A percentile compares a stretch with the other conserved stretches of the same genome.
Conservation (phyloP, 257 asterid species). For the Parsonsia alboflavescens region DNA sequence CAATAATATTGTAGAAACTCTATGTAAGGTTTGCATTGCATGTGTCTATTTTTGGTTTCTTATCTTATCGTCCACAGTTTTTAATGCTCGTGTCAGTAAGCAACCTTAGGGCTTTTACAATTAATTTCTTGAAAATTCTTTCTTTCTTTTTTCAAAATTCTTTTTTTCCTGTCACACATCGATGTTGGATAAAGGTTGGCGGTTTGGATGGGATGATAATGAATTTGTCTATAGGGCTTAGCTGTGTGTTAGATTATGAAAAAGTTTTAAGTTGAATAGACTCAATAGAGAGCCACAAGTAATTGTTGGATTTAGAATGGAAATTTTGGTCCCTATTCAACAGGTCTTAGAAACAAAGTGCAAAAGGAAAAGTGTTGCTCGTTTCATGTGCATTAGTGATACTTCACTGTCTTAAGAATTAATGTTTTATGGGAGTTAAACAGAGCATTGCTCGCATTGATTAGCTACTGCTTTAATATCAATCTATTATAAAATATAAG, state of each 20-base stretch:
- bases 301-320: not conserved
- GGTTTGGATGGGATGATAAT: not conserved
- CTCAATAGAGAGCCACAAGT: not conserved
- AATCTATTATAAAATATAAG: not conserved
- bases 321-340: not conserved
- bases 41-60: not conserved
- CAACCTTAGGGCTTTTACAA: not conserved
- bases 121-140: not conserved
- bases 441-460: not conserved
- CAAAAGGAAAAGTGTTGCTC: not conserved
- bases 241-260: not conserved
- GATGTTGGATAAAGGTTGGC: not conserved
- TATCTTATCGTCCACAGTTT: not conserved
- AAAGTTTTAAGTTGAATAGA: not conserved
- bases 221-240: not conserved
- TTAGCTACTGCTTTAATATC: not conserved
- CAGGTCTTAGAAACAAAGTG: not conserved
- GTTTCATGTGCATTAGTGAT: not conserved
- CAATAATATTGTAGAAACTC: no score
- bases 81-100: not conserved
- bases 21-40: not conserved
- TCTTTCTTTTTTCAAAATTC: not conserved
- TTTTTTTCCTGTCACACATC: not conserved
- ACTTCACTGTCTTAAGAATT: not conserved
- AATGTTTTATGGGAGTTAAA: not conserved